These are phyloP conservation scores for Urtica urens DNA, from an alignment of 306 rosid genomes.

Conservation along the genomic window DNA sequence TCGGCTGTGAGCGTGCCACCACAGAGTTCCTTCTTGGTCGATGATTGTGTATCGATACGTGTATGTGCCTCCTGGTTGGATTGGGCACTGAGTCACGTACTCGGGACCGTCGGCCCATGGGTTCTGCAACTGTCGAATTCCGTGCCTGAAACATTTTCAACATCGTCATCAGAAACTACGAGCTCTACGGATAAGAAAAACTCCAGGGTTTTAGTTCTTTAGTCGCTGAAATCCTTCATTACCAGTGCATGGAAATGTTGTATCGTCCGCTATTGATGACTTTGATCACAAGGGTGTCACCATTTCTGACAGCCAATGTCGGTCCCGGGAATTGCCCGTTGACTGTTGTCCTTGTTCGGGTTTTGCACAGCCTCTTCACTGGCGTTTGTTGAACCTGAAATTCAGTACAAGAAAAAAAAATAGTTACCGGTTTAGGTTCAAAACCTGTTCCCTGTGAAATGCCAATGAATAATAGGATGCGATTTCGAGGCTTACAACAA, in stretches of 20 bases:
- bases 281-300: constrained; percentile 61
- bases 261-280: constrained; percentile 50
- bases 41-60: constrained; percentile 74
- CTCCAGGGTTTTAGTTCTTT: no score
- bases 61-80: constrained; percentile 77
- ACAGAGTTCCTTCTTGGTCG: constrained; percentile 78
- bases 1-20: constrained; percentile 96
- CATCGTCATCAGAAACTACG: no score
- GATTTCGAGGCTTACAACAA: constrained; percentile 45
- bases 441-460: background rate
- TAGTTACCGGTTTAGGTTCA: background rate
- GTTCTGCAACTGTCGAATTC: constrained; percentile 61
- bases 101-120: constrained; percentile 99
- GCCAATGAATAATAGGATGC: background rate
- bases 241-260: constrained; percentile 77
- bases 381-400: constrained; percentile 37
- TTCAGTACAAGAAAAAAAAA: constrained; percentile 8
- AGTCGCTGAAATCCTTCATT: no score
- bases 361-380: constrained; percentile 84
- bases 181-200: no score
- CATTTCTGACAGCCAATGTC: constrained; percentile 43
- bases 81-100: constrained; percentile 83
- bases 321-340: constrained; percentile 89
- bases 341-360: constrained; percentile 49
- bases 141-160: constrained; percentile 97